A percentile compares a stretch with the other conserved stretches of the same genome.
phyloP scores from a whole-genome alignment of 2,329 filamentous ascomycete species.

The Fusarium haematococcum region DNA sequence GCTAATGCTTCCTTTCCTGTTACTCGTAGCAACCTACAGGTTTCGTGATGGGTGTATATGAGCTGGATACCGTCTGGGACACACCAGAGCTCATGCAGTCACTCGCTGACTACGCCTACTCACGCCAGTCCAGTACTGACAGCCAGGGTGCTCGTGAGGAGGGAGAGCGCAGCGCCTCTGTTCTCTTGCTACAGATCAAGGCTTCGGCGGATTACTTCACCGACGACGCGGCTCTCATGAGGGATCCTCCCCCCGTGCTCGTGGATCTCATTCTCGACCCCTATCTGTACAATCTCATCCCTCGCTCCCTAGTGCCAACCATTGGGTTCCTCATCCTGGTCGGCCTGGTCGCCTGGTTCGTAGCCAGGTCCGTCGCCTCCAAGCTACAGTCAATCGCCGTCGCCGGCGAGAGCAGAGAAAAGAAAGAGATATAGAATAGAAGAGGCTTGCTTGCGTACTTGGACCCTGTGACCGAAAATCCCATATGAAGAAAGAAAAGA shows the following conservation, averaged over 20 bases:
- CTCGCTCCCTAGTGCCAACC: constrained; percentile 80
- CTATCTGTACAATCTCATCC: constrained; percentile 82
- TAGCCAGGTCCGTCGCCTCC: constrained; percentile 52
- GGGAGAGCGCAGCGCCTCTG: constrained; percentile 55
- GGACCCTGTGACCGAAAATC: constrained; percentile 19
- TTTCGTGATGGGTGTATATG: constrained; percentile 77
- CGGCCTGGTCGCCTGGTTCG: constrained; percentile 59
- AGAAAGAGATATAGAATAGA: constrained; percentile 52
- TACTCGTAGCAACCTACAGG: constrained; percentile 81
- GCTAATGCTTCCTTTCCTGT: constrained; percentile 10
- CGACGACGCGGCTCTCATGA: constrained; percentile 80
- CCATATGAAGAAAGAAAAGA: constrained; percentile 19
- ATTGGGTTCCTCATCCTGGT: constrained; percentile 75
- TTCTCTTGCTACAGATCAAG: constrained; percentile 79
- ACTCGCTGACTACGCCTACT: constrained; percentile 70
- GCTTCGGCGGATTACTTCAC: constrained; percentile 90
- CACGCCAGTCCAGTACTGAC: constrained; percentile 53
- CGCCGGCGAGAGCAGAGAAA: constrained; percentile 41
- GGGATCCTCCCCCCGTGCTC: constrained; percentile 75
- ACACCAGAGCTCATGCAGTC: constrained; percentile 73
- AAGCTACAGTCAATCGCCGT: constrained; percentile 45
- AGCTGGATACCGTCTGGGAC: constrained; percentile 70
- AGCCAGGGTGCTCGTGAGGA: constrained; percentile 16
- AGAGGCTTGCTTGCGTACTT: constrained; percentile 19
- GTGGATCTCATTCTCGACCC: constrained; percentile 90